Evolutionary conservation across 306 rosid species (phyloP), one percentile per base, ranked within the genome.

Genomic region (Lathyrus sativus): DNA sequence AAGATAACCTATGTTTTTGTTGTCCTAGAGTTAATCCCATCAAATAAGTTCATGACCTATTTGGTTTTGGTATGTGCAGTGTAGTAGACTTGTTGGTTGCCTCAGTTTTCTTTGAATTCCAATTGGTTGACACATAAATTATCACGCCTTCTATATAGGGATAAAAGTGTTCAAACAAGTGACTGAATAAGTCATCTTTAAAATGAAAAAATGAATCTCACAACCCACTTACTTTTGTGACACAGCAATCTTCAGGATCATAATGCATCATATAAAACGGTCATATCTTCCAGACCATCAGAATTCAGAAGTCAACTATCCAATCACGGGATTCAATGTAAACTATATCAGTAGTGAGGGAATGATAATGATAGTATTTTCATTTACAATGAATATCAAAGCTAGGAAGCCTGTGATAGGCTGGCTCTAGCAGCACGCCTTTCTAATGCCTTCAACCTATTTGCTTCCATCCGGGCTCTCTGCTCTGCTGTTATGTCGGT

Each of bases 401-500:
- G 61, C 84, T 64, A 85, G 55, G 69, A 55, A 42, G 69, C 74
- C 56, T 75, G 79, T 61, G 73, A 70, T 35, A 76, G 43, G 68
- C 33, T 51, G 33, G 81, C 83, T 71, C 84, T 76, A 41, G 93
- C 90, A 22, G 90, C 85, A 28, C 95, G 95, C 80, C 82, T 88
- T 79, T 93, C 88, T 9, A 86, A 69, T 42, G 99, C 99, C 89
- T 86, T 90, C 75, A 93, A 81, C 84, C 91, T 86, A 81, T 78
- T 93, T 35, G 93, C 93, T 79, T 93, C 96, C 82, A 90, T 86
- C 6, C 97, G 87, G 44, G 75, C 85, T 83, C 72, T 90, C 78
- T 93, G 97, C 70, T 88, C 91, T 63, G 80, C 89, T 66, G 95
- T 85, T 71, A 90, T 60, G 63, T 77, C 82, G 43, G 65, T 72